Evolutionary conservation across 2,329 filamentous ascomycete genomes (phyloP).

Genomic region (Bertia moriformis): DNA sequence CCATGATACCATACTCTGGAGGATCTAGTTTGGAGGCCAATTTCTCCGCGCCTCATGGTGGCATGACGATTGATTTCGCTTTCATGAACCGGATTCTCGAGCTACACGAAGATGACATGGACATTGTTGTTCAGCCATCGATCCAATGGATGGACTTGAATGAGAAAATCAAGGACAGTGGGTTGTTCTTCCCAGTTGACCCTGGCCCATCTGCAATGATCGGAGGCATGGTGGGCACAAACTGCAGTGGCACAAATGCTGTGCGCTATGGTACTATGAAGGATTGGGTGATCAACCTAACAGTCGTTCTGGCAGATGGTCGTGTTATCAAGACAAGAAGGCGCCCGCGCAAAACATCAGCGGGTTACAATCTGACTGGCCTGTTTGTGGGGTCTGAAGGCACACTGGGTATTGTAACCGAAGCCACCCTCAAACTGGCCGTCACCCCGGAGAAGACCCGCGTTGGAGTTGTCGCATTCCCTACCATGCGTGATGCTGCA

Average conservation of each 20-base stretch:
- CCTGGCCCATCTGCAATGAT: conserved; percentile 66
- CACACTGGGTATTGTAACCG: conserved; percentile 67
- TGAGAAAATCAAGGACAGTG: conserved; percentile 50
- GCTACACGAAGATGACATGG: conserved; percentile 77
- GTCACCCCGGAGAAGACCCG: conserved; percentile 63
- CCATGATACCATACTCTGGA: conserved; percentile 76
- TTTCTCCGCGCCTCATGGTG: conserved; percentile 74
- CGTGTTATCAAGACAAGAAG: conserved; percentile 65
- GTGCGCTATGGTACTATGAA: conserved; percentile 77
- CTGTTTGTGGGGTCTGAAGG: conserved; percentile 73
- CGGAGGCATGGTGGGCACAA: conserved; percentile 71
- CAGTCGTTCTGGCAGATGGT: conserved; percentile 66
- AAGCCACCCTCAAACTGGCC: conserved; percentile 68
- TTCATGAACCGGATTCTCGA: conserved; percentile 72
- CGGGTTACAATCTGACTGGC: conserved; percentile 70
- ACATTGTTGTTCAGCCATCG: conserved; percentile 79
- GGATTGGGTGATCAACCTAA: conserved; percentile 74
- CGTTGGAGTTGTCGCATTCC: conserved; percentile 69
- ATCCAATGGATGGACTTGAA: conserved; percentile 90
- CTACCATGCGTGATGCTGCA: conserved; percentile 62
- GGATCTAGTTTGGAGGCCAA: conserved; percentile 80
- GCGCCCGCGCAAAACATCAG: conserved; percentile 66
- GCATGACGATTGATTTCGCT: conserved; percentile 78
- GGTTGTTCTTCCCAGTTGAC: conserved; percentile 83
- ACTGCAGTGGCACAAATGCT: conserved; percentile 65